Evolutionary conservation across 73 alveolate species (phyloP).

Genomic region (Stentor coeruleus): DNA sequence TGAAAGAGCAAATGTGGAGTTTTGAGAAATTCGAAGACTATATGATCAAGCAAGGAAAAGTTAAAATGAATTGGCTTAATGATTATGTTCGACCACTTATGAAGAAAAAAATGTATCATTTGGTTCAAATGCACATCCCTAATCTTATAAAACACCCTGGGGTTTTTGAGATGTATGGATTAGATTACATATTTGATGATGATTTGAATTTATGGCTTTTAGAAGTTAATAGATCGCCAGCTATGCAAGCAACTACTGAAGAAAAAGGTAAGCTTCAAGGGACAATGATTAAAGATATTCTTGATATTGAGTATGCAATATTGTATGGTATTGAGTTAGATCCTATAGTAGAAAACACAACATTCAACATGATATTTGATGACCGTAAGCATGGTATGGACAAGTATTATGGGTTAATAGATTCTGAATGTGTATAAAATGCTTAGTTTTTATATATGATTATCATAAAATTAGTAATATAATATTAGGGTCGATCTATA

Average conservation of each 20-base stretch:
- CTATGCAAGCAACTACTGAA: conserved; percentile 35
- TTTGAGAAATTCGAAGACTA: not conserved
- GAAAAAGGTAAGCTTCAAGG: conserved; percentile 33
- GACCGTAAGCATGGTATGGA: not conserved
- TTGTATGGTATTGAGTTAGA: conserved; percentile 1
- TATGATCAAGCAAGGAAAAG: not conserved
- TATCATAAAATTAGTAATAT: no score
- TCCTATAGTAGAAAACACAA: not conserved
- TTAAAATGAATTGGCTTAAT: conserved; percentile 21
- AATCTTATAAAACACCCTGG: conserved; percentile 22
- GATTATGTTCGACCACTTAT: conserved; percentile 2
- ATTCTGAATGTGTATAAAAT: not conserved
- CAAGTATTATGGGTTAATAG: not conserved
- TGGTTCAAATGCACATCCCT: not conserved
- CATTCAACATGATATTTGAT: not conserved
- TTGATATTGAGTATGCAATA: conserved; percentile 27
- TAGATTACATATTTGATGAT: conserved; percentile 31
- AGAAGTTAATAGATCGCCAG: conserved; percentile 41
- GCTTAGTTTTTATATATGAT: not conserved
- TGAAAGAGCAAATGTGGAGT: conserved; percentile 26
- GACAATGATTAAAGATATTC: conserved; percentile 14
- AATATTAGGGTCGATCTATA: no score
- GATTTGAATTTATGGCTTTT: conserved; percentile 30
- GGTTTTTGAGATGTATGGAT: conserved; percentile 34
- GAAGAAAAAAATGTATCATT: conserved; percentile 6